These are phyloP conservation scores for Cyclotella baltica DNA, from an alignment of 108 stramenopile genomes.

Conservation along the genomic window DNA sequence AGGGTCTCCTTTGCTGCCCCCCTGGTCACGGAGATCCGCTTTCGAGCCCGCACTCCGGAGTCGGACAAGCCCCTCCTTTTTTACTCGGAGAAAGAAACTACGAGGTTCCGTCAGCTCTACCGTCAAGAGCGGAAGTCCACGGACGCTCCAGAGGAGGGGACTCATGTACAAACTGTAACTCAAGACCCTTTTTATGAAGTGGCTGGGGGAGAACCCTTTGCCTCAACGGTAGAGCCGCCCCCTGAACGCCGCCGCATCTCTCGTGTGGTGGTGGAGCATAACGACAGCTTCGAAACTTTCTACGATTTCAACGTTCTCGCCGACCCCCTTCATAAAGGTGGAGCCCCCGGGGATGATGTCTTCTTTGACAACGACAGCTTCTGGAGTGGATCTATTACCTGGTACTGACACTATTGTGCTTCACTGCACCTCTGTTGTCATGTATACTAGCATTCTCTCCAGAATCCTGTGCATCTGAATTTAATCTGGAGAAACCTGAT, in stretches of 20 bases:
- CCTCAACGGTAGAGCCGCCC: constrained; percentile 20
- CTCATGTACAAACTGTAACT: constrained; percentile 54
- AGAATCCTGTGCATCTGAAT: too few relatives aligned
- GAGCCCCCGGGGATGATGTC: constrained; percentile 42
- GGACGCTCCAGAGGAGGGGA: constrained; percentile 28
- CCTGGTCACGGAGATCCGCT: constrained; percentile 77
- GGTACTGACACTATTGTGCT: constrained; percentile 67
- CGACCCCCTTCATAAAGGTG: constrained; percentile 24
- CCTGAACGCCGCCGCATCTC: constrained; percentile 73
- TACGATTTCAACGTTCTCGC: constrained; percentile 42
- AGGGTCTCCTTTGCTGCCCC: constrained; percentile 72
- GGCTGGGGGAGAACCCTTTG: constrained; percentile 34
- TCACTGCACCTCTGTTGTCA: constrained; percentile 21
- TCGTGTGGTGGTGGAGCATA: constrained; percentile 82
- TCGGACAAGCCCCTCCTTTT: constrained; percentile 53
- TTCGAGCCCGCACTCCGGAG: constrained; percentile 64
- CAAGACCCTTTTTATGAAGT: constrained; percentile 38
- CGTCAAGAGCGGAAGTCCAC: constrained; percentile 73
- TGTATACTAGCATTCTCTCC: constrained; percentile 15
- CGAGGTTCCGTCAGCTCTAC: constrained; percentile 86
- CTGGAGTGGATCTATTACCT: constrained; percentile 90
- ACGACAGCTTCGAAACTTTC: constrained; percentile 83
- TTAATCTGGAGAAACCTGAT: too few relatives aligned
- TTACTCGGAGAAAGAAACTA: constrained; percentile 78
- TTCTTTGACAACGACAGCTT: constrained; percentile 93